These are phyloP conservation scores for Blastobotrys persicus DNA, from an alignment of 1,139 yeast genomes.

Conservation along the genomic window DNA sequence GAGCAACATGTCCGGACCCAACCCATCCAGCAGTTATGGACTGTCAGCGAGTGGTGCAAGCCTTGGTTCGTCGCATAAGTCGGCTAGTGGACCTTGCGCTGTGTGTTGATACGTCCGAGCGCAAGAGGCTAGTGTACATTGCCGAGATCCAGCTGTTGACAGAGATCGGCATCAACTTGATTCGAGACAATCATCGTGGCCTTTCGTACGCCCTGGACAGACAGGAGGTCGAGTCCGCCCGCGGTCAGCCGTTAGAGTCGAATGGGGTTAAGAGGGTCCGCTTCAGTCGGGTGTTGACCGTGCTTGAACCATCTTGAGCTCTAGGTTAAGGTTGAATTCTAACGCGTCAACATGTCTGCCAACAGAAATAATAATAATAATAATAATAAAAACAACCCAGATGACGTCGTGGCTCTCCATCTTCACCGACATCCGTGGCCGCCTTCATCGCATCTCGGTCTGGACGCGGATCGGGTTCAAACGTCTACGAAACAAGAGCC, in stretches of 20 bases:
- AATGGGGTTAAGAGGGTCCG: slow-evolving; percentile 1
- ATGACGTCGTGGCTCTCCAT: too few relatives aligned
- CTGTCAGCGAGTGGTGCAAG: not conserved
- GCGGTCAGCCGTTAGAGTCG: not conserved
- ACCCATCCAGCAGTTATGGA: not conserved
- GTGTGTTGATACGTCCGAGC: not conserved
- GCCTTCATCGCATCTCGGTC: not conserved
- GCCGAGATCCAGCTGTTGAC: slow-evolving; percentile 8
- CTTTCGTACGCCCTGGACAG: slow-evolving; percentile 1
- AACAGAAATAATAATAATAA: too few relatives aligned
- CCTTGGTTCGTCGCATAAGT: not conserved
- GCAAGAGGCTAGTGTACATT: not conserved
- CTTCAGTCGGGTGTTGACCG: slow-evolving; percentile 5
- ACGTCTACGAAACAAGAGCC: not conserved
- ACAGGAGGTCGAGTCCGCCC: not conserved
- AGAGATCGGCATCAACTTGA: slow-evolving; percentile 2
- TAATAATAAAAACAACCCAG: too few relatives aligned
- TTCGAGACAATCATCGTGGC: not conserved
- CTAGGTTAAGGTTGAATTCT: too few relatives aligned
- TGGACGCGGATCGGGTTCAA: slow-evolving; percentile 8
- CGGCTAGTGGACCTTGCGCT: slow-evolving; percentile 1
- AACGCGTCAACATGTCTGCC: too few relatives aligned
- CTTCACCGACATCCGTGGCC: not conserved
- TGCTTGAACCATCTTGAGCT: too few relatives aligned
- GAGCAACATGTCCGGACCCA: not conserved